Evolutionary conservation across 352 stramenopile genomes (phyloP).

Genomic region (Chrysophaeum taylorii): DNA sequence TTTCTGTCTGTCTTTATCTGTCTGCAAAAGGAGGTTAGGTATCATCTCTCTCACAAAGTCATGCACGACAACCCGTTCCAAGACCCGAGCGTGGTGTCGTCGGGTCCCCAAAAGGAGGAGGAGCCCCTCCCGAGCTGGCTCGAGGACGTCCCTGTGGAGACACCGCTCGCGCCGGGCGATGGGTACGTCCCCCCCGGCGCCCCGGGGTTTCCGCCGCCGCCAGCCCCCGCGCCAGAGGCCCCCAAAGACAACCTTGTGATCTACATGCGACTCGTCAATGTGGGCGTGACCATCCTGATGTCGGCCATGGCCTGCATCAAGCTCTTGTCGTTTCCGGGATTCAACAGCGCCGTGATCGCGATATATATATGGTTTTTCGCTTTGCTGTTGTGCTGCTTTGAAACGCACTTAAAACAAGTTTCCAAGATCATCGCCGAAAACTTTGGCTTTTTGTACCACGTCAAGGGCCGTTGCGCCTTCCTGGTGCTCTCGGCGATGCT

Average conservation of each 20-base stretch:
- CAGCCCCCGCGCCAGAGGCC: too few species aligned
- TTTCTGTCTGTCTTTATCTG: too few species aligned
- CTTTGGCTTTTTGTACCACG: conserved; percentile 27
- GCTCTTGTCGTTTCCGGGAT: conserved; percentile 9
- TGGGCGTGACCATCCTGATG: conserved; percentile 34
- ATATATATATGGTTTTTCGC: conserved; percentile 25
- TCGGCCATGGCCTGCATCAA: not conserved
- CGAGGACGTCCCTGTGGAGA: too few species aligned
- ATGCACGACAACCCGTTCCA: not conserved
- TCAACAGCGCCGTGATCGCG: conserved; percentile 13
- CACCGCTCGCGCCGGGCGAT: too few species aligned
- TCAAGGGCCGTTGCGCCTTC: conserved; percentile 14
- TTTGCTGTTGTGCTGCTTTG: conserved; percentile 24
- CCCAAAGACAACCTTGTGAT: conserved; percentile 37
- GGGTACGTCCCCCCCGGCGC: too few species aligned
- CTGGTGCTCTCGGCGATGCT: conserved; percentile 17
- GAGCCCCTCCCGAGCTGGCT: too few species aligned
- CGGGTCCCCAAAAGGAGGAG: too few species aligned
- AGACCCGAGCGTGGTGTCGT: too few species aligned
- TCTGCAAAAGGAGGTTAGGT: too few species aligned
- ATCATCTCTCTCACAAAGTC: too few species aligned
- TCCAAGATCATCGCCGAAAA: conserved; percentile 17
- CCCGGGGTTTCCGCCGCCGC: too few species aligned
- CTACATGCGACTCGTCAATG: conserved; percentile 46
- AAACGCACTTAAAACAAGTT: conserved; percentile 22